Percentiles rank a stretch among this genome's conserved stretches.
Evolutionary conservation across 1,284 basidiomycete species (phyloP).

Genomic region (Jaminaea rosea): DNA sequence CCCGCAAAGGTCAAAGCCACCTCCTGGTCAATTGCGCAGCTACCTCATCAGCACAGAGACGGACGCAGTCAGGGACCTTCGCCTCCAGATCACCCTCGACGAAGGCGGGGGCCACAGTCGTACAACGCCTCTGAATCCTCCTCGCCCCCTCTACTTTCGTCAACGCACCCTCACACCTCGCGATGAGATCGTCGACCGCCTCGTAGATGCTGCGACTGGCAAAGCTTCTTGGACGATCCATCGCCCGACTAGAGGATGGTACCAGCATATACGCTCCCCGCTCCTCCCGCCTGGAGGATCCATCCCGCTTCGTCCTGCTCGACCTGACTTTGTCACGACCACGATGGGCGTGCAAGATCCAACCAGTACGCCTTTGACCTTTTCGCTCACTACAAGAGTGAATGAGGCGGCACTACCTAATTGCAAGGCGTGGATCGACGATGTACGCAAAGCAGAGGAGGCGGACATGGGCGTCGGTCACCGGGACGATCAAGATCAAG

Average conservation of each 20-base stretch:
- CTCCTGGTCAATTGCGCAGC: too few species aligned
- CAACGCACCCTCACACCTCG: constrained; percentile 18
- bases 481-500: neutral
- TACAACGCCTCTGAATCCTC: constrained; percentile 9
- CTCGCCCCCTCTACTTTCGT: constrained; percentile 23
- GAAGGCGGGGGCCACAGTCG: neutral
- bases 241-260: constrained; percentile 32
- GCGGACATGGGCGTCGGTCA: neutral
- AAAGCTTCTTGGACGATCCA: constrained; percentile 27
- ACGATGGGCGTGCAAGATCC: constrained; percentile 9
- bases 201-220: constrained; percentile 21
- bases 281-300: constrained; percentile 19
- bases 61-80: neutral
- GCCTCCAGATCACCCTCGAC: neutral
- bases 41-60: constrained; percentile 3
- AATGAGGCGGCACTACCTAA: neutral
- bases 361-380: constrained; percentile 18
- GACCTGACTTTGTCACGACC: constrained; percentile 4
- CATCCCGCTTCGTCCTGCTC: constrained; percentile 18
- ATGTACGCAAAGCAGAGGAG: neutral
- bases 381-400: constrained; percentile 17
- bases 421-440: neutral
- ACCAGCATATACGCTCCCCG: constrained; percentile 29
- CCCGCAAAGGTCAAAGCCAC: too few species aligned
- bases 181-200: constrained; percentile 33